Evolutionary conservation across 805 yeast species (phyloP), one percentile per base, ranked within the genome.

Genomic region (Ogataea ramenticola): DNA sequence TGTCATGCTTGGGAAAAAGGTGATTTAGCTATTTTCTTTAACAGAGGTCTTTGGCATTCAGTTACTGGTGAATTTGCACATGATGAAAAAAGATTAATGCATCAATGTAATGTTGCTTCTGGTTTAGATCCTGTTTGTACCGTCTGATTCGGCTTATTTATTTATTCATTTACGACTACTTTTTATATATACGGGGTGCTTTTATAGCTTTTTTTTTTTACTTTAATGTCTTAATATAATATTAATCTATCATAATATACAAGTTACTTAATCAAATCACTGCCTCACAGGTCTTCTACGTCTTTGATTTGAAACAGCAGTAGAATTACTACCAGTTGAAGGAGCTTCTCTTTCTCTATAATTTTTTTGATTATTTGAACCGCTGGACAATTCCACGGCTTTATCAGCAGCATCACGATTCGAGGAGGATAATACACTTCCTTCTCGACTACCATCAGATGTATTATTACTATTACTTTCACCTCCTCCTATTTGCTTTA

Each of bases 41-140:
- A 88, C 71, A 74, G 91, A 60, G 96, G 96, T 37, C 90, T 88
- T 11, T 85, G 91, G 84, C 96, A 88, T 60, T 79, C 91, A 1
- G 96, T 88, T 29, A 87, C 96, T 15, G 95, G 96, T 42, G 95
- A 87, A 64, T 82, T 88, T 65, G 80, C 76, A 17, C 74, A 74
- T 17, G 86, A 83, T 40, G 93, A 87, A 58, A 79, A 77, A 55
- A 77, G 96, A 63, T 70, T 88, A 58, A 87, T 88, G 95, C 96
- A 88, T 60, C 96, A 88, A 67, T 88, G 96, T 67, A 88, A 88
- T 66, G 85, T 88, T 60, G 95, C 96, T 19, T 77, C 87, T 57
- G 90, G 88, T 9, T 51, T 58, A 15, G 91, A 84, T 57, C 95
- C 96, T n/a, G 32, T 48, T 14, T 43, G 49, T 27, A 42, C 50